phyloP scores from a whole-genome alignment of 352 stramenopile genomes.

The Phytophthora pistaciae region DNA sequence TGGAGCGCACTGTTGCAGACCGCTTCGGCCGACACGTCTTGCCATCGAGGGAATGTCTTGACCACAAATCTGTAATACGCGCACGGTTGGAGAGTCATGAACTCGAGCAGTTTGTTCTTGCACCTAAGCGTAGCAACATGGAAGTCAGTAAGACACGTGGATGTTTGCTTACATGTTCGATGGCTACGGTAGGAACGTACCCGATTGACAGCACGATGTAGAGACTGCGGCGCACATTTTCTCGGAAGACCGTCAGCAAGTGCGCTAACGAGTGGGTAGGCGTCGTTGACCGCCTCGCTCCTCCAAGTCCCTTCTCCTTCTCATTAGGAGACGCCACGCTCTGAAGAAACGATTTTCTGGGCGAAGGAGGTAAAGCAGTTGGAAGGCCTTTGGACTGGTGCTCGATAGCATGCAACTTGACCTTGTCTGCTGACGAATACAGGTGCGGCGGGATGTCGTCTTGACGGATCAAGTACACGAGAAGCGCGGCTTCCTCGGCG shows the following conservation, averaged over 20 bases:
- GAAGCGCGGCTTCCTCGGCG: slow-evolving; percentile 37
- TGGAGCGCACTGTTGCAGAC: slow-evolving; percentile 44
- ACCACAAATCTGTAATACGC: slow-evolving; percentile 58
- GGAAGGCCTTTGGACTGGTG: slow-evolving; percentile 36
- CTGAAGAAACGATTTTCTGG: slow-evolving; percentile 29
- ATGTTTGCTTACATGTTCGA: not conserved
- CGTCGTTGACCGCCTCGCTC: slow-evolving; percentile 6
- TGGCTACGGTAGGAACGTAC: slow-evolving; percentile 23
- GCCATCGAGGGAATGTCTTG: slow-evolving; percentile 52
- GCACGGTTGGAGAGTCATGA: slow-evolving; percentile 46
- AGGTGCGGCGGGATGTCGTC: slow-evolving; percentile 51
- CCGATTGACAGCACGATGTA: slow-evolving; percentile 65
- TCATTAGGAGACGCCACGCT: slow-evolving; percentile 1
- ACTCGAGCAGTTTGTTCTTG: slow-evolving; percentile 41
- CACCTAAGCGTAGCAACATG: slow-evolving; percentile 25
- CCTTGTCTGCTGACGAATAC: slow-evolving; percentile 62
- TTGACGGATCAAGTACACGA: slow-evolving; percentile 54
- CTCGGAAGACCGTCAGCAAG: slow-evolving; percentile 47
- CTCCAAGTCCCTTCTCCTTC: slow-evolving; percentile 6
- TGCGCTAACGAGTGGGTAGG: slow-evolving; percentile 5
- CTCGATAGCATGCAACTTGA: slow-evolving; percentile 54
- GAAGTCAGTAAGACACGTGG: not conserved
- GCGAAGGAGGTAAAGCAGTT: slow-evolving; percentile 1
- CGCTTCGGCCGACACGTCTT: slow-evolving; percentile 43
- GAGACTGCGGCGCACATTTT: slow-evolving; percentile 64